Evolutionary conservation across 129 eudicot species (phyloP).

Genomic region (Lonicera japonica): DNA sequence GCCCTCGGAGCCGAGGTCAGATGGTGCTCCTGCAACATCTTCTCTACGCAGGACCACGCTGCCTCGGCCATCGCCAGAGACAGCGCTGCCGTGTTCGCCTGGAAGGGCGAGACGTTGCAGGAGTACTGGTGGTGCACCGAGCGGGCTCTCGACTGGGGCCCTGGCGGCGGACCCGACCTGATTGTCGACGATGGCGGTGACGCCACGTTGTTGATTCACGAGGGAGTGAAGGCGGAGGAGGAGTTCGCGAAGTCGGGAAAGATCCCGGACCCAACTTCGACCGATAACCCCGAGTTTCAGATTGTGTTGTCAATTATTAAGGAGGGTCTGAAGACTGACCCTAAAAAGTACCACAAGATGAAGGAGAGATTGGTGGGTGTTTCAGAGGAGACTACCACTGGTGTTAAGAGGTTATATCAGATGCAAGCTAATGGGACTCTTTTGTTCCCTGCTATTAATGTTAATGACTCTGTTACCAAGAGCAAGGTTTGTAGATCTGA

Average conservation of each 20-base stretch:
- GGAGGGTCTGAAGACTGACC: conserved; percentile 52
- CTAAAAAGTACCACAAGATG: conserved; percentile 68
- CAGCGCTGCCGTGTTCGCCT: conserved; percentile 73
- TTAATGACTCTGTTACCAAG: conserved; percentile 88
- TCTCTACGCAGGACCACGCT: conserved; percentile 78
- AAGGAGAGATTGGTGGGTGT: conserved; percentile 82
- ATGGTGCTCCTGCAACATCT: conserved; percentile 83
- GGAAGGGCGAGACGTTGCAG: conserved; percentile 80
- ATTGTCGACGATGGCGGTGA: conserved; percentile 81
- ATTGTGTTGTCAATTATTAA: conserved; percentile 55
- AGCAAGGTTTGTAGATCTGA: conserved; percentile 59
- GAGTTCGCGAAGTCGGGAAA: conserved; percentile 57
- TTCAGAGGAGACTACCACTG: conserved; percentile 81
- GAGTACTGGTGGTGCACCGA: conserved; percentile 95
- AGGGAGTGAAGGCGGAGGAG: conserved; percentile 79
- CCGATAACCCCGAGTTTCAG: conserved; percentile 73
- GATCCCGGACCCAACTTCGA: conserved; percentile 55
- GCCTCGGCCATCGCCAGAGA: conserved; percentile 76
- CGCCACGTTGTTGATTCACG: conserved; percentile 64
- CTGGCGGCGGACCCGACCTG: conserved; percentile 69
- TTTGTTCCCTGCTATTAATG: conserved; percentile 80
- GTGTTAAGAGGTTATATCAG: conserved; percentile 34
- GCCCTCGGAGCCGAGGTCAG: conserved; percentile 77
- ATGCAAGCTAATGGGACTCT: conserved; percentile 68
- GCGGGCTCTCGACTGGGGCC: conserved; percentile 77